Evolutionary conservation across 257 asterid genomes (phyloP).

Genomic region (Ballota nigra): DNA sequence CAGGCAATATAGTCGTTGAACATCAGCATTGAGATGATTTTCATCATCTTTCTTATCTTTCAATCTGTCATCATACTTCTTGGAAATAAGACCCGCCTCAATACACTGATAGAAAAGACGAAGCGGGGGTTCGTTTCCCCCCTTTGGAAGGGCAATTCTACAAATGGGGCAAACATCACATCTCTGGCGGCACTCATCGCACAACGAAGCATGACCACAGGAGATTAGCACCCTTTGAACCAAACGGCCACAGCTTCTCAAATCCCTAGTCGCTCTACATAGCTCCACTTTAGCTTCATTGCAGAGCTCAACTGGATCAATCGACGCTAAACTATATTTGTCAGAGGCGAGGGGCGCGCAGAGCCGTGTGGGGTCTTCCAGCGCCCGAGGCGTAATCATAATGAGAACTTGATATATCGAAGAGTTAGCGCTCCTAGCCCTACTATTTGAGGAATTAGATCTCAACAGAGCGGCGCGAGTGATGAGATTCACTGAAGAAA

Average conservation of each 20-base stretch:
- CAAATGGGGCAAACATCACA: slow-evolving; percentile 94
- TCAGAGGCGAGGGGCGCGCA: not conserved
- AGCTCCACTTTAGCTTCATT: slow-evolving; percentile 92
- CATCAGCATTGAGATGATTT: slow-evolving; percentile 61
- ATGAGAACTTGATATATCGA: not conserved
- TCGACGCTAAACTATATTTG: slow-evolving; percentile 51
- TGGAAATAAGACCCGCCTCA: slow-evolving; percentile 85
- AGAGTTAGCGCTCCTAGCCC: too few relatives aligned
- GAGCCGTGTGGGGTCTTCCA: not conserved
- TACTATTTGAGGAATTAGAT: not conserved
- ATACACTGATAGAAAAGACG: slow-evolving; percentile 88
- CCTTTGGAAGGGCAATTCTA: slow-evolving; percentile 61
- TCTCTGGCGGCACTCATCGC: slow-evolving; percentile 92
- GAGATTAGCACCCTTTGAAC: slow-evolving; percentile 69
- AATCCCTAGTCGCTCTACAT: slow-evolving; percentile 94
- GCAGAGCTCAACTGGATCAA: slow-evolving; percentile 81
- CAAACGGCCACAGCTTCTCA: slow-evolving; percentile 82
- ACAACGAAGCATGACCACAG: slow-evolving; percentile 90
- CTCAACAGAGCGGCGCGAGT: not conserved
- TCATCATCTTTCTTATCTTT: slow-evolving; percentile 59
- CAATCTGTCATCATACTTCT: slow-evolving; percentile 74
- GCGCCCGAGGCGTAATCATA: not conserved
- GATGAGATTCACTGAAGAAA: not conserved
- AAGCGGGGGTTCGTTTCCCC: slow-evolving; percentile 52
- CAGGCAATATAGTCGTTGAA: slow-evolving; percentile 71